Conservation (phyloP, 2,329 filamentous ascomycete genomes). For the Calonectria naviculata region DNA sequence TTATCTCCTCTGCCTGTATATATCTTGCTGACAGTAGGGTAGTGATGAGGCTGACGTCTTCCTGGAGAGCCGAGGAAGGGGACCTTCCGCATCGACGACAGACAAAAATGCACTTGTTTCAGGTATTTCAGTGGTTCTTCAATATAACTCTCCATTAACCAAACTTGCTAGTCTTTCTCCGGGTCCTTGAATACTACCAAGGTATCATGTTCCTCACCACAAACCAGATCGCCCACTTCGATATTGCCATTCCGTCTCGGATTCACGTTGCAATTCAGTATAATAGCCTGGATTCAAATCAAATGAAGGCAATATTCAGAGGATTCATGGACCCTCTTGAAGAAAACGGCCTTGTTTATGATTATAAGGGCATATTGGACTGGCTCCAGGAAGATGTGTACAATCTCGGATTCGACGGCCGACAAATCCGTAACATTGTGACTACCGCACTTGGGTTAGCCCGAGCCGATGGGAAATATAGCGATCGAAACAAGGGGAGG, state of each 20-base stretch:
- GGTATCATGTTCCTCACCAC: not conserved
- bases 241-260: not conserved
- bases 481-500: not conserved
- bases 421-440: not conserved
- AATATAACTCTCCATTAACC: not conserved
- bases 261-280: not conserved
- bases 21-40: not conserved
- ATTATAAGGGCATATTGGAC: not conserved
- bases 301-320: not conserved
- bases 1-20: too few species aligned
- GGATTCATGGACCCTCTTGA: not conserved
- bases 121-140: not conserved
- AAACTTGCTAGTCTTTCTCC: not conserved
- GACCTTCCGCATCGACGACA: not conserved
- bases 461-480: not conserved
- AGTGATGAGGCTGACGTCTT: not conserved
- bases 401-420: not conserved
- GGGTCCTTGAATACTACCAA: not conserved
- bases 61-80: not conserved
- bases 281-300: not conserved
- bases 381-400: not conserved
- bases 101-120: not conserved
- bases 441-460: not conserved
- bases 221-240: not conserved
- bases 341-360: not conserved